These are phyloP conservation scores for Gilbertella persicaria DNA, from an alignment of 371 early-diverging fungal species.

Conservation along the genomic window DNA sequence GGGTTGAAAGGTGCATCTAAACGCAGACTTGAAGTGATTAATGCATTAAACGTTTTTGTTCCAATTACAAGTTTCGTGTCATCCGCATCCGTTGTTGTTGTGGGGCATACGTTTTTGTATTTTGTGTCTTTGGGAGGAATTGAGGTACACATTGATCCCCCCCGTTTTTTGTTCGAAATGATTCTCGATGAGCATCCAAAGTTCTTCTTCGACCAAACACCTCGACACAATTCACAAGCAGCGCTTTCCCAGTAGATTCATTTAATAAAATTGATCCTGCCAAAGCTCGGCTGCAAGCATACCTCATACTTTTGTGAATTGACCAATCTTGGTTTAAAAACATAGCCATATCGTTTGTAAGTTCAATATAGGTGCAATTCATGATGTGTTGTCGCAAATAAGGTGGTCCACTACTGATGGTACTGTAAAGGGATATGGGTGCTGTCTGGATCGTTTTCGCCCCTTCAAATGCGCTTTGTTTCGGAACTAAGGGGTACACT, in stretches of 20 bases:
- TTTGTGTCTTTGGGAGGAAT: slow-evolving; percentile 14
- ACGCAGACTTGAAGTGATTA: slow-evolving; percentile 20
- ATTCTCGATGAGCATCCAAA: slow-evolving; percentile 10
- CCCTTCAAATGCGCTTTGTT: slow-evolving; percentile 9
- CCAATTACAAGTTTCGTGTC: slow-evolving; percentile 23
- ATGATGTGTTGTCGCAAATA: no score
- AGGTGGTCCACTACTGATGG: no score
- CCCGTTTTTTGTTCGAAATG: slow-evolving; percentile 15
- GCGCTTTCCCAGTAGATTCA: slow-evolving; percentile 8
- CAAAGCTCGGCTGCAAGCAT: slow-evolving; percentile 2
- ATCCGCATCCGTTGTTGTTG: slow-evolving; percentile 12
- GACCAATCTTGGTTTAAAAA: slow-evolving; percentile 10
- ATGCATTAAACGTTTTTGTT: slow-evolving; percentile 25
- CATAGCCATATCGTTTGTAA: slow-evolving; percentile 4
- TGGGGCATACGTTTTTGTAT: slow-evolving; percentile 32
- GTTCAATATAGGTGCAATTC: no score
- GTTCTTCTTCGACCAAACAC: slow-evolving; percentile 21
- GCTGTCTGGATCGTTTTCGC: no score
- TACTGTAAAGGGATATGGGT: no score
- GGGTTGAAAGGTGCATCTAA: slow-evolving; percentile 11
- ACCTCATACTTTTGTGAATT: slow-evolving; percentile 6
- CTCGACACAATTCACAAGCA: slow-evolving; percentile 31
- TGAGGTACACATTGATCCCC: slow-evolving; percentile 7
- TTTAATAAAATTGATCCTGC: slow-evolving; percentile 1
- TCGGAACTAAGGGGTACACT: slow-evolving; percentile 9